These are phyloP conservation scores for Sclerotiophoma versabilis DNA, from an alignment of 2,329 filamentous ascomycete genomes.

Conservation along the genomic window DNA sequence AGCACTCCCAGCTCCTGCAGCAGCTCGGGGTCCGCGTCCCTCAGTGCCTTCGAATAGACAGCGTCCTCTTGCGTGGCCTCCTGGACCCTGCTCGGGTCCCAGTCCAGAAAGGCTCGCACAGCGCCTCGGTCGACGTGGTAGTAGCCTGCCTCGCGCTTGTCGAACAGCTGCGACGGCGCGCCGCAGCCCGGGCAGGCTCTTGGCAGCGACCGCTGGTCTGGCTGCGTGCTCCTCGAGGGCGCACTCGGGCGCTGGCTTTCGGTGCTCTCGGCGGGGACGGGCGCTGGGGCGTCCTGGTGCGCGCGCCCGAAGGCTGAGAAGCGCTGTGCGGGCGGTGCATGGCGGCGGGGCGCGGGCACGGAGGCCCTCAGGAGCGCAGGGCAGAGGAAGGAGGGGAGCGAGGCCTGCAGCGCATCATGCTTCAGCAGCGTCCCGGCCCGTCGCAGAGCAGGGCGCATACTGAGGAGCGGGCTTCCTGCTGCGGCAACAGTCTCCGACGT, in stretches of 20 bases:
- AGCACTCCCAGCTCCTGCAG: constrained; percentile 42
- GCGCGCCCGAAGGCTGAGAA: constrained; percentile 36
- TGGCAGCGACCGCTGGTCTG: constrained; percentile 50
- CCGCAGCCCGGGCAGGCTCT: constrained; percentile 69
- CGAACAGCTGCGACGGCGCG: constrained; percentile 64
- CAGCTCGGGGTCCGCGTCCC: constrained; percentile 37
- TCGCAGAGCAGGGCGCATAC: constrained; percentile 44
- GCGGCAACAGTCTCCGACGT: background rate
- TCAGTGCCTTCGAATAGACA: constrained; percentile 46
- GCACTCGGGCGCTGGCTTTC: background rate
- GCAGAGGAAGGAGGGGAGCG: constrained; percentile 45
- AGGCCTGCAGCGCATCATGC: constrained; percentile 30
- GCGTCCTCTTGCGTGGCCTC: constrained; percentile 43
- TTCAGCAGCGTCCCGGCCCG: constrained; percentile 38
- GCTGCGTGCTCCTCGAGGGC: background rate
- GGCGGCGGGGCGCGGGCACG: constrained; percentile 15
- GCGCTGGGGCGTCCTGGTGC: constrained; percentile 25
- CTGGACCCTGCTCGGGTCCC: constrained; percentile 29
- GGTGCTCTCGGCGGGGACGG: constrained; percentile 11
- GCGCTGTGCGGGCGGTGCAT: constrained; percentile 13
- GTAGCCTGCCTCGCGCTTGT: constrained; percentile 63
- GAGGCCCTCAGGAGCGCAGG: constrained; percentile 40
- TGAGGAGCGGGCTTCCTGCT: constrained; percentile 6
- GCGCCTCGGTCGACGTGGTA: constrained; percentile 60
- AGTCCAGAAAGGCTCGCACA: constrained; percentile 51